phyloP scores from a whole-genome alignment of 2,329 filamentous ascomycete genomes.

The Penicillium sp. region DNA sequence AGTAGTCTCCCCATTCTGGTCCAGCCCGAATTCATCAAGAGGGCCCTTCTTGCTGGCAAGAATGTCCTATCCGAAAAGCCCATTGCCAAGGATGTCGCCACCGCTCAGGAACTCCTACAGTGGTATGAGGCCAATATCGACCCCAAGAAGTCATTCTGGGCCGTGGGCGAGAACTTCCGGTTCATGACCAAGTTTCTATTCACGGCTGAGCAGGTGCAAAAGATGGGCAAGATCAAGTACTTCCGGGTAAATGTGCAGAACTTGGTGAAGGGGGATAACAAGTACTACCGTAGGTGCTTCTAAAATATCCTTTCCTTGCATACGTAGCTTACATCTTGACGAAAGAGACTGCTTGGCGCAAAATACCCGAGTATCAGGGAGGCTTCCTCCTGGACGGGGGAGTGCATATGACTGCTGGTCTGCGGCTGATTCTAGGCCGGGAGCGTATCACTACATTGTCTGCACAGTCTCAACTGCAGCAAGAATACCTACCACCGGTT shows the following conservation, averaged over 20 bases:
- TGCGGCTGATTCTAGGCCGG: constrained; percentile 48
- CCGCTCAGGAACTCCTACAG: constrained; percentile 48
- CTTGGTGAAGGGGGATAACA: constrained; percentile 47
- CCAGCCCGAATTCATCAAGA: constrained; percentile 50
- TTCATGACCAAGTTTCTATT: constrained; percentile 48
- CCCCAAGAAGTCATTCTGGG: constrained; percentile 40
- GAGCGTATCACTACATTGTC: constrained; percentile 44
- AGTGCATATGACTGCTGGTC: constrained; percentile 53
- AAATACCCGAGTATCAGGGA: constrained; percentile 54
- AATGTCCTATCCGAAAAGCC: constrained; percentile 57
- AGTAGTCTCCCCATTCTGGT: constrained; percentile 49
- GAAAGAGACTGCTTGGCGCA: constrained; percentile 49
- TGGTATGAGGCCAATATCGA: constrained; percentile 49
- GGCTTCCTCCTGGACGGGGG: constrained; percentile 58
- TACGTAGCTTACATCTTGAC: constrained; percentile 4
- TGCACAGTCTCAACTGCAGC: constrained; percentile 49
- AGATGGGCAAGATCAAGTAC: constrained; percentile 47
- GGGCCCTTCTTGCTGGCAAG: constrained; percentile 49
- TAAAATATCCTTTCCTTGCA: not conserved
- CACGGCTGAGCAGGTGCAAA: constrained; percentile 44
- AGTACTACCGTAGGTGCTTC: constrained; percentile 48
- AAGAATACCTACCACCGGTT: constrained; percentile 51
- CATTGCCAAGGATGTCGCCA: constrained; percentile 52
- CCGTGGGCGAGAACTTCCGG: constrained; percentile 56
- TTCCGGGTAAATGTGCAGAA: constrained; percentile 49